Base-by-base conservation (phyloP, 306 rosid genomes). In the Cyclanthera cordifolia region DNA sequence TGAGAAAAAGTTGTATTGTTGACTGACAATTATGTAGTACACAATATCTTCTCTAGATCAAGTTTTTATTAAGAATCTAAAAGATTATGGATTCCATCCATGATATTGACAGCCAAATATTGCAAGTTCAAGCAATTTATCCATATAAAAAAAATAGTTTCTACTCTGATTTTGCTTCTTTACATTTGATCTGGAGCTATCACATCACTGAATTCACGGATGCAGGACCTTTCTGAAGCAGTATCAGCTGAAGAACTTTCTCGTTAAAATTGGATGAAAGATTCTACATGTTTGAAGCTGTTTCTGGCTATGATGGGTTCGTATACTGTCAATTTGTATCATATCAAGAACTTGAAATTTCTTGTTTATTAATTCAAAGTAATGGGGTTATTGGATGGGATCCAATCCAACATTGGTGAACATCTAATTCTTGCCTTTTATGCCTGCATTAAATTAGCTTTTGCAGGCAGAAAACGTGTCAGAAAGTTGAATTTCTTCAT, bases 251-350 rank as follows among this genome's bases (percentile, higher is more conserved):
- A 90, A 59, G 99, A 85, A 79, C 85, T 94, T 74, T 88, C 84
- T 72, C 88, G 82, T 30, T 90, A 90, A 94, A 90, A 82, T 74
- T 94, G 81, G 99, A 86, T n/a, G 99, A 90, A 85, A 86, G 99
- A 79, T 87, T 86, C 51, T 90, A 74, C 85, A 86, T 86, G 97
- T 81, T 94, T 80, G 97, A 90, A 88, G 96, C 99, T 23, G 88
- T 90, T 69, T 90, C 99, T 75, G 90, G 90, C 16, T 85, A 86
- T 48, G 97, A 94, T 74, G 99, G 99, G 99, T 84, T 59, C 80
- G 88, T 79, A 27, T 59, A 67, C 1, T 9, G 0, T 59, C 19
- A 37, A 32, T 10, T 68, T 67, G 14, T 14, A 45, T 65, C 21
- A 21, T 41, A 16, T 45, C 70, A 64, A 13, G 23, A 15, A 66